Conservation (phyloP, 352 stramenopile species). For the Phytophthora syringae region DNA sequence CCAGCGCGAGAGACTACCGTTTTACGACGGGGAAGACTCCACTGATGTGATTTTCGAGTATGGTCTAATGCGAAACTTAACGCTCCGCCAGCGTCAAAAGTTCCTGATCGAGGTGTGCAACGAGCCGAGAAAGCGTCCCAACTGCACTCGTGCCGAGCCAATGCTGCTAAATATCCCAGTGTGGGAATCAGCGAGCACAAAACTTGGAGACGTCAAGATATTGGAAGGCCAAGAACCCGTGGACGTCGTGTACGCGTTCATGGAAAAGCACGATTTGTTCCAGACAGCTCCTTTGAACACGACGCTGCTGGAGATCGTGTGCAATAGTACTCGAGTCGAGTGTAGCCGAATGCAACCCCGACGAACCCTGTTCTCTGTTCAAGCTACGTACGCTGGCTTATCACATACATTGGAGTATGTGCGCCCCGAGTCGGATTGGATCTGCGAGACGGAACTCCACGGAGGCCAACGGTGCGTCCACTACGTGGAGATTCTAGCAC, state of each 20-base stretch:
- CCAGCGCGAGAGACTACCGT: conserved; percentile 59
- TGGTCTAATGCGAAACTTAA: conserved; percentile 71
- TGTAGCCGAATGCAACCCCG: conserved; percentile 63
- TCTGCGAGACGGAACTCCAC: conserved; percentile 51
- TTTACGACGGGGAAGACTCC: conserved; percentile 77
- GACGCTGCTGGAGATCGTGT: conserved; percentile 67
- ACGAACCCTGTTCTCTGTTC: conserved; percentile 79
- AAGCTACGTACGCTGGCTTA: conserved; percentile 76
- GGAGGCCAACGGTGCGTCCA: conserved; percentile 75
- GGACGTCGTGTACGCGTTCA: conserved; percentile 85
- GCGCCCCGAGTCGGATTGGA: conserved; percentile 80
- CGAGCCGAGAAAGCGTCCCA: conserved; percentile 61
- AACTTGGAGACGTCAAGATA: conserved; percentile 75
- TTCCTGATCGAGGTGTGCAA: conserved; percentile 78
- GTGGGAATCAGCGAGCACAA: conserved; percentile 73
- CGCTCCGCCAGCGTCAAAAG: conserved; percentile 64
- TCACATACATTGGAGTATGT: conserved; percentile 79
- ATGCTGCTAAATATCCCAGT: conserved; percentile 80
- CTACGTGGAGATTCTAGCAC: conserved; percentile 70
- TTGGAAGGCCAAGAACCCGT: conserved; percentile 82
- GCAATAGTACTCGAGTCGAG: conserved; percentile 72
- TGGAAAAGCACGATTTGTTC: conserved; percentile 88
- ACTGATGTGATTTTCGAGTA: conserved; percentile 85
- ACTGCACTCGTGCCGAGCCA: conserved; percentile 80
- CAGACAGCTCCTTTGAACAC: conserved; percentile 84